Conservation (phyloP, 1,139 yeast species). For the Blastobotrys raffinosifermentans region DNA sequence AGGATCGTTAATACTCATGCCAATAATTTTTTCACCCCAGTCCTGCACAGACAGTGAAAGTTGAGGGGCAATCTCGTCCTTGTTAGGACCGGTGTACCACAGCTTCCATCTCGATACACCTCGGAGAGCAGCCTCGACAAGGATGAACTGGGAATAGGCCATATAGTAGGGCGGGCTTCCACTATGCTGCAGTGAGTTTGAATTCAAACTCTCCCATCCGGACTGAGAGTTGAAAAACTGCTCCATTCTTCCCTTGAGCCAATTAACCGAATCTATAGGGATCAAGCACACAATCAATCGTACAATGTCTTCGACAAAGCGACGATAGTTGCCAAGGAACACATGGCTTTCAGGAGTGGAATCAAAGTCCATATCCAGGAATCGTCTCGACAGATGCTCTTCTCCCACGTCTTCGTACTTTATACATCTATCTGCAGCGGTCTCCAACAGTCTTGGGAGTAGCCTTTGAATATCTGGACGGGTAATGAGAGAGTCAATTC, state of each 20-base stretch:
- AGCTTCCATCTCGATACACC: constrained; percentile 97
- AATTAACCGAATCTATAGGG: constrained; percentile 73
- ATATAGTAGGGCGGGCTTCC: constrained; percentile 68
- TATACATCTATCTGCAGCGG: constrained; percentile 72
- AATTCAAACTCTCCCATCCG: constrained; percentile 60
- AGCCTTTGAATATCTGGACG: constrained; percentile 43
- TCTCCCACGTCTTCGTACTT: constrained; percentile 67
- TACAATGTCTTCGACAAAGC: constrained; percentile 84
- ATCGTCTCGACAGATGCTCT: constrained; percentile 57
- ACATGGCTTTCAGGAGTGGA: constrained; percentile 73
- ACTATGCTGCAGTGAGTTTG: constrained; percentile 46
- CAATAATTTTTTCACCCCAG: constrained; percentile 70
- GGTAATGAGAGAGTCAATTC: constrained; percentile 65
- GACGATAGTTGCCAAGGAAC: constrained; percentile 73
- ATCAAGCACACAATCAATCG: constrained; percentile 80
- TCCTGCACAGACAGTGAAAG: constrained; percentile 63
- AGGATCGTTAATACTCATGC: constrained; percentile 74
- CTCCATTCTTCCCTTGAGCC: constrained; percentile 75
- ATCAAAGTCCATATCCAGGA: constrained; percentile 79
- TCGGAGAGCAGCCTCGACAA: constrained; percentile 83
- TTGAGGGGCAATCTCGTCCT: constrained; percentile 48
- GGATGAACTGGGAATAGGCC: constrained; percentile 77
- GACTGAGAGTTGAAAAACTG: constrained; percentile 65
- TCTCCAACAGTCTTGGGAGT: constrained; percentile 63
- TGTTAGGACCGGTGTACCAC: constrained; percentile 70